These are phyloP conservation scores for Zygosaccharomyces pseudobailii DNA, from an alignment of 1,139 yeast species.

Conservation along the genomic window DNA sequence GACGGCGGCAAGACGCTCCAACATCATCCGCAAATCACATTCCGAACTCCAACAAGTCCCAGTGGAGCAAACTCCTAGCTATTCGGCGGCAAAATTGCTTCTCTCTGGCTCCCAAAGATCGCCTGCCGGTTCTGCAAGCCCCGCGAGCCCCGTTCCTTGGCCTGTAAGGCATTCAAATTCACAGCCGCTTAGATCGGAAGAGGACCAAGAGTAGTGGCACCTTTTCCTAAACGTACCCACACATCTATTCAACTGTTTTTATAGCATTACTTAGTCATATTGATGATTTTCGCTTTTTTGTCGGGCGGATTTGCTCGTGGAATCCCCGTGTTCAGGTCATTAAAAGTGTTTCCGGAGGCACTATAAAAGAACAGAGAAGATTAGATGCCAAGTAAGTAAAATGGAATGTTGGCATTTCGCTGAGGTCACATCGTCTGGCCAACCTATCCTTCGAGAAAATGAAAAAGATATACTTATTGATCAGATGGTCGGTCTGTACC, in stretches of 20 bases:
- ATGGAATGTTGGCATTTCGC: conserved; percentile 41
- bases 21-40: conserved; percentile 29
- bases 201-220: neutral
- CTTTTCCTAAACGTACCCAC: neutral
- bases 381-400: no score
- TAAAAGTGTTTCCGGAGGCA: neutral
- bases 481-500: conserved; percentile 63
- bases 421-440: conserved; percentile 43
- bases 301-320: neutral
- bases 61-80: neutral
- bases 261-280: neutral
- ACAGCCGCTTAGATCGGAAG: neutral
- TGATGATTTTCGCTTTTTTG: neutral
- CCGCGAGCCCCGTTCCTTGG: neutral
- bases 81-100: neutral
- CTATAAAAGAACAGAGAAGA: neutral
- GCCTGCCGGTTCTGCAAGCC: neutral
- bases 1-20: conserved; percentile 41
- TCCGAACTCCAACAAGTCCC: conserved; percentile 20
- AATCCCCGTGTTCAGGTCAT: neutral
- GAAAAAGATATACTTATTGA: conserved; percentile 47
- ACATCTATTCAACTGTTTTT: neutral
- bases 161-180: neutral
- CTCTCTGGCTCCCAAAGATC: neutral
- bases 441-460: conserved; percentile 42